Evolutionary conservation across 257 asterid species (phyloP).

Genomic region (Buddleja alternifolia): DNA sequence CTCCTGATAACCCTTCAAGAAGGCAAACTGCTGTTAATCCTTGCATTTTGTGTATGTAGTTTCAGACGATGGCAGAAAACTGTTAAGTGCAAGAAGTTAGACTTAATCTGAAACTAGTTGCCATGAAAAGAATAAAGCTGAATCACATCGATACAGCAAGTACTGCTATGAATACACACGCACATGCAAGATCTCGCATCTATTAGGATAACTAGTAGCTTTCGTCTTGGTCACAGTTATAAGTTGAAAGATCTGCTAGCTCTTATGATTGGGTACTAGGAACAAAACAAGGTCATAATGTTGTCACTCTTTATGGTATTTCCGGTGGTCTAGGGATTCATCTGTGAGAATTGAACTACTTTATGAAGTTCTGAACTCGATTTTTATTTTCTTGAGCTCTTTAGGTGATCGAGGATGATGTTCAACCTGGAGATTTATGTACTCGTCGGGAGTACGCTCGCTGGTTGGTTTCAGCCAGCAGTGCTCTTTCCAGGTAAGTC

Average conservation of each 20-base stretch:
- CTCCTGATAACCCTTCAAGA: neutral
- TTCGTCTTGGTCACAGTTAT: conserved; percentile 15
- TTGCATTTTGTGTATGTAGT: conserved; percentile 12
- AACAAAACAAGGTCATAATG: conserved; percentile 8
- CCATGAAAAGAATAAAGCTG: neutral
- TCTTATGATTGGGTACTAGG: neutral
- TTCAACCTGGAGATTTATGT: conserved; percentile 94
- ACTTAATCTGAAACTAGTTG: neutral
- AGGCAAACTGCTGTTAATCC: neutral
- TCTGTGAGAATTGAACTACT: neutral
- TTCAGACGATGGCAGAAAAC: neutral
- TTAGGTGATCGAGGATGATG: conserved; percentile 90
- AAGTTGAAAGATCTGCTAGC: conserved; percentile 5
- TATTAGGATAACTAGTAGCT: conserved; percentile 20
- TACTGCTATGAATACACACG: neutral
- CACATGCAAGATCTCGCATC: conserved; percentile 15
- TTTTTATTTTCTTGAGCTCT: conserved; percentile 18
- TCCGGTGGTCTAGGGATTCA: conserved; percentile 18
- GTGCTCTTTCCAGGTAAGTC: conserved; percentile 83
- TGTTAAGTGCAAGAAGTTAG: neutral
- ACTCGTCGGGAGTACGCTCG: conserved; percentile 98
- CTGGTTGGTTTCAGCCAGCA: conserved; percentile 93
- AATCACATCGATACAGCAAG: neutral
- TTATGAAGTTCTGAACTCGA: conserved; percentile 15
- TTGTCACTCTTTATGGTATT: conserved; percentile 2